Conservation (phyloP, 345 rosid species). For the Populus tremula region DNA sequence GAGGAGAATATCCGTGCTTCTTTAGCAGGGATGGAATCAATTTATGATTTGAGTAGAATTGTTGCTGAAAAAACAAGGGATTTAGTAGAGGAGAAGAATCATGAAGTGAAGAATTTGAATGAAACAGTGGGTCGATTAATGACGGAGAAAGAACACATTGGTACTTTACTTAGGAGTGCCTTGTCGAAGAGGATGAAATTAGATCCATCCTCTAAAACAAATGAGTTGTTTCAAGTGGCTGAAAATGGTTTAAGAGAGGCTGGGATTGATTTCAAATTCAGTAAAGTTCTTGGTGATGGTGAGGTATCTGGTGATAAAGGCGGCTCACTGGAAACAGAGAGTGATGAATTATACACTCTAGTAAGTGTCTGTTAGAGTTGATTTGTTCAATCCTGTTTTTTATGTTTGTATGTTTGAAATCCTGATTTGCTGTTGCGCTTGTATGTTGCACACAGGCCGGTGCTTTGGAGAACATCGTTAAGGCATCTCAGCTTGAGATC, state of each 20-base stretch:
- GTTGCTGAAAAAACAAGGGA: constrained; percentile 57
- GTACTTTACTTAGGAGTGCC: constrained; percentile 80
- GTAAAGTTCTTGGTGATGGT: constrained; percentile 42
- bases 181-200: constrained; percentile 64
- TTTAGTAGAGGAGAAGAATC: constrained; percentile 62
- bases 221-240: constrained; percentile 71
- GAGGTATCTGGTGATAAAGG: constrained; percentile 33
- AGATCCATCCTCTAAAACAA: constrained; percentile 56
- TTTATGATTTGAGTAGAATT: constrained; percentile 59
- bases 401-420: background rate
- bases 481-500: constrained; percentile 87
- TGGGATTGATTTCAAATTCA: constrained; percentile 64
- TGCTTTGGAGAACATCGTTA: constrained; percentile 88
- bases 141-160: constrained; percentile 90
- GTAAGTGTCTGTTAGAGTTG: constrained; percentile 38
- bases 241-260: constrained; percentile 80
- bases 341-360: constrained; percentile 78
- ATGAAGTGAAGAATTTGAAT: constrained; percentile 58
- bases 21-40: constrained; percentile 90
- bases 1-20: constrained; percentile 89
- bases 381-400: background rate
- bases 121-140: constrained; percentile 62
- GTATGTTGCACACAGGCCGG: constrained; percentile 59
- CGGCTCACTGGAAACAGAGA: constrained; percentile 44
- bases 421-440: constrained; percentile 9